Percentiles rank a stretch among this genome's conserved stretches.
Evolutionary conservation across 1,139 yeast species (phyloP).

Genomic region (Debaryomycetaceae sp.): DNA sequence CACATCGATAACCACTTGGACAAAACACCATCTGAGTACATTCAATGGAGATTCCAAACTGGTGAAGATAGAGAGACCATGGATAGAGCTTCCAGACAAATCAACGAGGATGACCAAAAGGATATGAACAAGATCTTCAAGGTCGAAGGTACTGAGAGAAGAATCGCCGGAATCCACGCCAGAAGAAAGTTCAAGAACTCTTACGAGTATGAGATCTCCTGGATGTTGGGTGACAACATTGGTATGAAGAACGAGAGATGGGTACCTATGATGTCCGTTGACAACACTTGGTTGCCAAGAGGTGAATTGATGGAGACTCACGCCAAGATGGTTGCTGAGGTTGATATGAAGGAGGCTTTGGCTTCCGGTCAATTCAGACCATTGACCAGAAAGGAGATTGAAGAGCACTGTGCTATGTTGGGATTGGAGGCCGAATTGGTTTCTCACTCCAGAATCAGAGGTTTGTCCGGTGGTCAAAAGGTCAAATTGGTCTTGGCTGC

Average conservation of each 20-base stretch:
- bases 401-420: slow-evolving; percentile 96
- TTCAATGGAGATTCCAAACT: slow-evolving; percentile 99
- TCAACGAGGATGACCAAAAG: slow-evolving; percentile 94
- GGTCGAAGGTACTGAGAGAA: slow-evolving; percentile 98
- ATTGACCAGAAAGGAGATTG: slow-evolving; percentile 98
- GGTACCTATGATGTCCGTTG: slow-evolving; percentile 99
- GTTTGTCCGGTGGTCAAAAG: slow-evolving; percentile 99
- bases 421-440: slow-evolving; percentile 99
- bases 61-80: slow-evolving; percentile 99
- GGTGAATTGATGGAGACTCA: slow-evolving; percentile 98
- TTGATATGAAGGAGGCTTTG: slow-evolving; percentile 99
- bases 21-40: slow-evolving; percentile 99
- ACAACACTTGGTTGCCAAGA: slow-evolving; percentile 99
- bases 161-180: slow-evolving; percentile 90
- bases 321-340: slow-evolving; percentile 99
- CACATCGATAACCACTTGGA: slow-evolving; percentile 98
- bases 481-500: slow-evolving; percentile 99
- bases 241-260: slow-evolving; percentile 99
- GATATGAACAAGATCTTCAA: slow-evolving; percentile 99
- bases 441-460: slow-evolving; percentile 99
- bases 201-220: slow-evolving; percentile 98
- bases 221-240: slow-evolving; percentile 94
- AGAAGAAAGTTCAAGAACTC: slow-evolving; percentile 99
- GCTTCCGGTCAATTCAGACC: slow-evolving; percentile 99
- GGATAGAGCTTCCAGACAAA: slow-evolving; percentile 99